Evolutionary conservation across 805 yeast species (phyloP).

Genomic region (Candida chilensis): DNA sequence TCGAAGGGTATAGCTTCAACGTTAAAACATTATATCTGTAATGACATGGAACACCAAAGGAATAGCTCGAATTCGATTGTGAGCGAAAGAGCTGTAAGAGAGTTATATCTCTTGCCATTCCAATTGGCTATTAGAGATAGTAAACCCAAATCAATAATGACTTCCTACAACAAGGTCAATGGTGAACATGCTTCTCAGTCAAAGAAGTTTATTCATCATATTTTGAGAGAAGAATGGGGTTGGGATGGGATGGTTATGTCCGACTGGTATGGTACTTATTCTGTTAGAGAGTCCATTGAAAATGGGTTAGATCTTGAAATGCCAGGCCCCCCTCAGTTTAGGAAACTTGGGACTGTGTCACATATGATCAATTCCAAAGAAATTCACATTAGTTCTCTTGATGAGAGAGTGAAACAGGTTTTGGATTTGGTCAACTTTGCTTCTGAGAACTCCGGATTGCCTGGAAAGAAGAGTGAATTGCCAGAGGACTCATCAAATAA

Average conservation of each 20-base stretch:
- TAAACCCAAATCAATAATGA: slow-evolving; percentile 49
- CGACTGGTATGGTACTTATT: slow-evolving; percentile 57
- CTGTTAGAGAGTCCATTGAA: slow-evolving; percentile 33
- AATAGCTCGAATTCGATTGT: slow-evolving; percentile 36
- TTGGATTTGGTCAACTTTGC: slow-evolving; percentile 37
- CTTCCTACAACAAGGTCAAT: slow-evolving; percentile 54
- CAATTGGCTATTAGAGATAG: slow-evolving; percentile 46
- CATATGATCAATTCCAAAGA: slow-evolving; percentile 33
- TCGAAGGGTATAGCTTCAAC: slow-evolving; percentile 40
- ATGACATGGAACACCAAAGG: slow-evolving; percentile 53
- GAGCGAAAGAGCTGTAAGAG: slow-evolving; percentile 55
- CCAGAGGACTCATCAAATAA: slow-evolving; percentile 28
- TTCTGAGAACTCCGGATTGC: slow-evolving; percentile 24
- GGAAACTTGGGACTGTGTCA: slow-evolving; percentile 27
- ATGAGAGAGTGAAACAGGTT: slow-evolving; percentile 38
- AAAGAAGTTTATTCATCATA: slow-evolving; percentile 28
- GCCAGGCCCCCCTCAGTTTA: slow-evolving; percentile 51
- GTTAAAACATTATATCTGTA: slow-evolving; percentile 54
- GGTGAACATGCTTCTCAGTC: slow-evolving; percentile 49
- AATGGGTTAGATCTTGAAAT: slow-evolving; percentile 58
- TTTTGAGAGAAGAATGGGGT: slow-evolving; percentile 47
- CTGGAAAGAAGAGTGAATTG: slow-evolving; percentile 15
- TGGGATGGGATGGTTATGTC: slow-evolving; percentile 50
- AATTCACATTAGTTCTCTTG: slow-evolving; percentile 27
- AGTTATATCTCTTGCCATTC: slow-evolving; percentile 56